Evolutionary conservation across 768 basidiomycete genomes (phyloP).

Genomic region (Mycena kentingensis): DNA sequence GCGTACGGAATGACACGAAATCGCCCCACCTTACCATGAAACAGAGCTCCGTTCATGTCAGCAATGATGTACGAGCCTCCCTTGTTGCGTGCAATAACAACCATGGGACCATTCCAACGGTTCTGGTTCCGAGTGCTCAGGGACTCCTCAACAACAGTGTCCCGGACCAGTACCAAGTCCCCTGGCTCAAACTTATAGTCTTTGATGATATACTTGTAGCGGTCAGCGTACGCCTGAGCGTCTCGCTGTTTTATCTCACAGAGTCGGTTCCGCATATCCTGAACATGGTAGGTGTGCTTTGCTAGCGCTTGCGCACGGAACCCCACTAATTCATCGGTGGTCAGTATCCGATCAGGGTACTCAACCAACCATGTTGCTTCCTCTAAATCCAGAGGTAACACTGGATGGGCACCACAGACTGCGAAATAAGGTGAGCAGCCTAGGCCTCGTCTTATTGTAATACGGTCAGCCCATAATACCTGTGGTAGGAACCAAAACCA

Average conservation of each 20-base stretch:
- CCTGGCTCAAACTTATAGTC: conserved; percentile 19
- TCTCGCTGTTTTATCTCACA: conserved; percentile 9
- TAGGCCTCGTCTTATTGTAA: conserved; percentile 16
- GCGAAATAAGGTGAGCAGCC: conserved; percentile 25
- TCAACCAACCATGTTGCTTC: too few species aligned
- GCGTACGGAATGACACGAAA: too few species aligned
- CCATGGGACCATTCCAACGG: too few species aligned
- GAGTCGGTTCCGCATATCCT: conserved; percentile 9
- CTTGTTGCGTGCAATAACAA: too few species aligned
- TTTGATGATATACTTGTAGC: conserved; percentile 11
- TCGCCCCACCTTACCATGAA: too few species aligned
- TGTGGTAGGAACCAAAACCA: conserved; percentile 25
- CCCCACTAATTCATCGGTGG: conserved; percentile 23
- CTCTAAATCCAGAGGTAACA: conserved; percentile 26
- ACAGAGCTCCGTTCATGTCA: too few species aligned
- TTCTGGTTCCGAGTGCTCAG: conserved; percentile 18
- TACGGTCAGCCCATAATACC: conserved; percentile 26
- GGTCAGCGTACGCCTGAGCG: too few species aligned
- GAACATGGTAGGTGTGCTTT: conserved; percentile 23
- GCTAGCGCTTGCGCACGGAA: conserved; percentile 4
- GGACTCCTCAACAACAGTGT: conserved; percentile 21
- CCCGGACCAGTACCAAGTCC: conserved; percentile 26
- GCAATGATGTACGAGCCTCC: too few species aligned
- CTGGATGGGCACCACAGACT: conserved; percentile 23
- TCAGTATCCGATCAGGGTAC: conserved; percentile 8